Evolutionary conservation across 148 eudicot species (phyloP).

Genomic region (Spergularia bocconei): DNA sequence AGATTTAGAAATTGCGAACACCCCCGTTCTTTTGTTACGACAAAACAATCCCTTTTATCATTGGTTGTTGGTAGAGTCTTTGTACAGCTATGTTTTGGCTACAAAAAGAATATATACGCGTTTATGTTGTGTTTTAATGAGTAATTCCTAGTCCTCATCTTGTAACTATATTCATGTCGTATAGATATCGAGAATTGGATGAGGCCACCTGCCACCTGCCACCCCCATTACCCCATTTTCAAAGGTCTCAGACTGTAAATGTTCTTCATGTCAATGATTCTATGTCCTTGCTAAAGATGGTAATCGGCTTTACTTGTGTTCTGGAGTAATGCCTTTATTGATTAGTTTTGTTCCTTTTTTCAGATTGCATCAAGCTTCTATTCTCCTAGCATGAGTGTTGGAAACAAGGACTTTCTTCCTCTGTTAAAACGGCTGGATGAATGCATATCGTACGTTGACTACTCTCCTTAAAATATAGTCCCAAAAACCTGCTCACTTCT

Average conservation of each 20-base stretch:
- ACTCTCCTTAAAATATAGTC: not conserved
- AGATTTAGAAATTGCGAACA: not conserved
- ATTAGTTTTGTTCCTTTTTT: constrained; percentile 26
- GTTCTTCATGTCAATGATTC: not conserved
- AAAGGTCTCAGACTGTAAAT: not conserved
- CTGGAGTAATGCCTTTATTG: constrained; percentile 5
- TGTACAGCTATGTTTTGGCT: too few species aligned
- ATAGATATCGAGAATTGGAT: too few species aligned
- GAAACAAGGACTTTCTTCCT: constrained; percentile 74
- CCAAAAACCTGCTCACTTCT: not conserved
- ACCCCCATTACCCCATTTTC: too few species aligned
- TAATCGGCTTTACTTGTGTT: not conserved
- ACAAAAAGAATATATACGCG: too few species aligned
- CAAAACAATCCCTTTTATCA: not conserved
- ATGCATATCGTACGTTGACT: constrained; percentile 83
- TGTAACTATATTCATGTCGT: too few species aligned
- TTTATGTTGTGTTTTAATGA: too few species aligned
- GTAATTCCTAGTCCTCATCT: too few species aligned
- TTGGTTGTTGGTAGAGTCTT: too few species aligned
- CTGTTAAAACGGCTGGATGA: constrained; percentile 89
- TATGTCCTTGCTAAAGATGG: not conserved
- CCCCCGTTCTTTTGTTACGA: not conserved
- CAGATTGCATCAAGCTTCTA: constrained; percentile 92
- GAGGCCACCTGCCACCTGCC: too few species aligned
- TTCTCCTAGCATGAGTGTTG: constrained; percentile 81